These are phyloP conservation scores for Avena atlantica DNA, from an alignment of 176 grass and related monocot species.

Conservation along the genomic window DNA sequence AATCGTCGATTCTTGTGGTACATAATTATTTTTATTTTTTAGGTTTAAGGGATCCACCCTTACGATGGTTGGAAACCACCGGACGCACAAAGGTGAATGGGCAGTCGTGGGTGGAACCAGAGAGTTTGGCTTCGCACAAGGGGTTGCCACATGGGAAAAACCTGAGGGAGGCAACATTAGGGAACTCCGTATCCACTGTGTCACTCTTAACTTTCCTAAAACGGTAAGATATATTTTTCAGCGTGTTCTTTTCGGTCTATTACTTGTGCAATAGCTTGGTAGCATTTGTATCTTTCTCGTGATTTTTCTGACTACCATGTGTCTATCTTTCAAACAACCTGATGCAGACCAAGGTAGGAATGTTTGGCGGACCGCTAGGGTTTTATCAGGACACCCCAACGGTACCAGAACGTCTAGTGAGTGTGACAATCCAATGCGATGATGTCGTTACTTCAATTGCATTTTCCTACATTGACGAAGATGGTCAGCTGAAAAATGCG, in stretches of 20 bases:
- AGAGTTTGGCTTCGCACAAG: not conserved
- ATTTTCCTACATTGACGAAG: conserved; percentile 2
- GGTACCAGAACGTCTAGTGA: not conserved
- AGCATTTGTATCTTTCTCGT: not conserved
- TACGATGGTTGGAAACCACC: not conserved
- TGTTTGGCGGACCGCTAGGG: not conserved
- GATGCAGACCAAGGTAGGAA: not conserved
- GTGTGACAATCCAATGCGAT: not conserved
- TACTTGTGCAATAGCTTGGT: not conserved
- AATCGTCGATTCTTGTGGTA: not conserved
- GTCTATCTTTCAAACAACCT: not conserved
- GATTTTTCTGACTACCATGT: not conserved
- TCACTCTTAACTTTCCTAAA: not conserved
- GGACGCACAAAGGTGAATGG: not conserved
- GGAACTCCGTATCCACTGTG: not conserved
- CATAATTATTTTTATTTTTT: not conserved
- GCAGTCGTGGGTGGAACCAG: not conserved
- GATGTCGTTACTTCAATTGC: not conserved
- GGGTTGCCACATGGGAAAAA: not conserved
- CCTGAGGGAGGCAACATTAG: not conserved
- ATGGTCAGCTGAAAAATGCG: not conserved
- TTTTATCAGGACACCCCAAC: not conserved
- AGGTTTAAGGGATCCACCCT: not conserved
- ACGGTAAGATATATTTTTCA: not conserved
- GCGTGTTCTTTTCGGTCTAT: not conserved